These are phyloP conservation scores for Suillus brevipes DNA, from an alignment of 768 basidiomycete genomes.

Conservation along the genomic window DNA sequence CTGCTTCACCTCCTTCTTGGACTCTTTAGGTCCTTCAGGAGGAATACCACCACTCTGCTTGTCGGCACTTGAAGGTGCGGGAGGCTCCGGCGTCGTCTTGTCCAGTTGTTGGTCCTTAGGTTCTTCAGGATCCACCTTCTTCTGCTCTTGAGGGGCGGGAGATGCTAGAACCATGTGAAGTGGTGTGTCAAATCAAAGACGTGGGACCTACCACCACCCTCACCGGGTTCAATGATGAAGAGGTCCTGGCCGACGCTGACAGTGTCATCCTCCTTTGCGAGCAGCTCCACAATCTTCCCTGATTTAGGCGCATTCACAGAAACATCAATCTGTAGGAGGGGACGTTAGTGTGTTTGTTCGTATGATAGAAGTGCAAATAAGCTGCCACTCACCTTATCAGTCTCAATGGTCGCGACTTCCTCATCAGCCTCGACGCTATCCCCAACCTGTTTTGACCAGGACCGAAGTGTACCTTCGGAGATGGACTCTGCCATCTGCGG, in stretches of 20 bases:
- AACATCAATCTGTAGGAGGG: slow-evolving; percentile 78
- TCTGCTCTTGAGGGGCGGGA: slow-evolving; percentile 30
- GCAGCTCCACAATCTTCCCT: slow-evolving; percentile 83
- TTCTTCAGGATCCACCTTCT: slow-evolving; percentile 42
- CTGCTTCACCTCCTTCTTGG: slow-evolving; percentile 40
- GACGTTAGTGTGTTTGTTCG: slow-evolving; percentile 7
- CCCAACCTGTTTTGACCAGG: slow-evolving; percentile 92
- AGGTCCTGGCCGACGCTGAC: slow-evolving; percentile 95
- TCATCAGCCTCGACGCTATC: slow-evolving; percentile 90
- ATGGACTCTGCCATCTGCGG: slow-evolving; percentile 99
- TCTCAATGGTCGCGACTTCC: slow-evolving; percentile 97
- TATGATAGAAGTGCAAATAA: not conserved
- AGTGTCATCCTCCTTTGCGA: slow-evolving; percentile 91
- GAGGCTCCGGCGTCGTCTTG: slow-evolving; percentile 46
- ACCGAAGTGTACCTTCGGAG: slow-evolving; percentile 93
- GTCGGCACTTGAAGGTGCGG: slow-evolving; percentile 39
- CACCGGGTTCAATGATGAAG: slow-evolving; percentile 86
- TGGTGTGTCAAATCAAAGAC: not conserved
- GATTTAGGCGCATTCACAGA: slow-evolving; percentile 91
- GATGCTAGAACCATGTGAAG: slow-evolving; percentile 27
- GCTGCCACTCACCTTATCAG: slow-evolving; percentile 78
- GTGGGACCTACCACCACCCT: slow-evolving; percentile 46
- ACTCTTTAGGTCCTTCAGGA: slow-evolving; percentile 31
- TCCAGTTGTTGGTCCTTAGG: slow-evolving; percentile 50
- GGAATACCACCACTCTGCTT: slow-evolving; percentile 23